Evolutionary conservation across 176 grass and related monocot species (phyloP).

Genomic region (Avena sativa): DNA sequence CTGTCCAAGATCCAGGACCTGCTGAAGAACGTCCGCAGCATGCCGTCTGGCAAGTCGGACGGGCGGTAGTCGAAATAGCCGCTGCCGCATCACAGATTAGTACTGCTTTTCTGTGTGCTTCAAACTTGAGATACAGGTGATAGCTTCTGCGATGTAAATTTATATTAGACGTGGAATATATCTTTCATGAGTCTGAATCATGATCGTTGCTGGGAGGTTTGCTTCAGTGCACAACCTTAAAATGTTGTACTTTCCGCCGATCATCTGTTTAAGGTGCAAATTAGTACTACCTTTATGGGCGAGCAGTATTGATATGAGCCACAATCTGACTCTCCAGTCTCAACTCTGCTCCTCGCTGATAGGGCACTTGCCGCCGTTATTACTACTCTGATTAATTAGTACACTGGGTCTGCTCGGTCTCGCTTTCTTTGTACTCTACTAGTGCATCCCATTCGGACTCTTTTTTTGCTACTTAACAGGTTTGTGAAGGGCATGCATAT

Average conservation of each 20-base stretch:
- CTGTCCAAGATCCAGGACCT: slow-evolving; percentile 87
- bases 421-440: too few relatives aligned
- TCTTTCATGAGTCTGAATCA: neutral
- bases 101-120: neutral
- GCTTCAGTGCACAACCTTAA: neutral
- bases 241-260: neutral
- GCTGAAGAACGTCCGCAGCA: slow-evolving; percentile 75
- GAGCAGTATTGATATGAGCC: too few relatives aligned
- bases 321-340: too few relatives aligned
- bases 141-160: neutral
- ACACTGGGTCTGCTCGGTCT: too few relatives aligned
- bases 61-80: slow-evolving; percentile 52
- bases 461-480: too few relatives aligned
- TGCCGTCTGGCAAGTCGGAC: slow-evolving; percentile 49
- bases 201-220: neutral
- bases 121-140: neutral
- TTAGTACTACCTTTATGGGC: too few relatives aligned
- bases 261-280: too few relatives aligned
- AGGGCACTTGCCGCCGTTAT: too few relatives aligned
- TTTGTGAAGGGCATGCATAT: too few relatives aligned
- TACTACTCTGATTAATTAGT: too few relatives aligned
- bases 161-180: neutral
- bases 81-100: neutral
- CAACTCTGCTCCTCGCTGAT: too few relatives aligned
- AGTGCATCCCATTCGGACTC: too few relatives aligned